phyloP scores from a whole-genome alignment of 768 basidiomycete genomes.

The Pleurotus ostreatus region DNA sequence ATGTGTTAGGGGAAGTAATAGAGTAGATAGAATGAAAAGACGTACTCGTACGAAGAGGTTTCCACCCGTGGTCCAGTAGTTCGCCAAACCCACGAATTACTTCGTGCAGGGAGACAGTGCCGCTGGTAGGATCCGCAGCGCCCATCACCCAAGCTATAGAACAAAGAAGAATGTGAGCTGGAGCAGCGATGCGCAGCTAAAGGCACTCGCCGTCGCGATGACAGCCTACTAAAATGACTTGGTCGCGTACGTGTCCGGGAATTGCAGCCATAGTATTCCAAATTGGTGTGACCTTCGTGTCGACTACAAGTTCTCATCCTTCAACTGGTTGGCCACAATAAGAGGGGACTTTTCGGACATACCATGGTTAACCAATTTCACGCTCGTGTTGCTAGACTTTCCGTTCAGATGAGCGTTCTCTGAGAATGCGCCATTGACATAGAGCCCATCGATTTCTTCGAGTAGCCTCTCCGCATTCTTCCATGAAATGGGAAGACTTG shows the following conservation, averaged over 20 bases:
- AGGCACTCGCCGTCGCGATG: slow-evolving; percentile 56
- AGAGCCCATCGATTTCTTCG: slow-evolving; percentile 43
- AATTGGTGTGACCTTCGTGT: slow-evolving; percentile 68
- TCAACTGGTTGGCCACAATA: no score
- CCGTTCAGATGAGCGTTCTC: slow-evolving; percentile 37
- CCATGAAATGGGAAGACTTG: slow-evolving; percentile 90
- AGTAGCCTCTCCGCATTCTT: slow-evolving; percentile 71
- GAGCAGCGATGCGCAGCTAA: not conserved
- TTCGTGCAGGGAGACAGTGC: slow-evolving; percentile 76
- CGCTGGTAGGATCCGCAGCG: slow-evolving; percentile 75
- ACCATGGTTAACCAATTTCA: slow-evolving; percentile 59
- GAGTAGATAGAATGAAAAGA: not conserved
- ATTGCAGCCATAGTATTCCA: slow-evolving; percentile 70
- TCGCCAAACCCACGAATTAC: slow-evolving; percentile 71
- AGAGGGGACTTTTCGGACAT: not conserved
- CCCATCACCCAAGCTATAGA: slow-evolving; percentile 70
- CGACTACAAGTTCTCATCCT: slow-evolving; percentile 37
- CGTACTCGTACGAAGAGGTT: slow-evolving; percentile 62
- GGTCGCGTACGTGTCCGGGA: slow-evolving; percentile 60
- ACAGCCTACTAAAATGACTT: slow-evolving; percentile 66
- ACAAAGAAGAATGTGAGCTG: not conserved
- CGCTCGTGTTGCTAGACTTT: slow-evolving; percentile 38
- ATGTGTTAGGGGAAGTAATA: slow-evolving; percentile 11
- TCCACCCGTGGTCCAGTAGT: slow-evolving; percentile 73
- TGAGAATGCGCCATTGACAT: slow-evolving; percentile 15